Evolutionary conservation across 2,329 filamentous ascomycete species (phyloP).

Genomic region (Claviceps cyperi): DNA sequence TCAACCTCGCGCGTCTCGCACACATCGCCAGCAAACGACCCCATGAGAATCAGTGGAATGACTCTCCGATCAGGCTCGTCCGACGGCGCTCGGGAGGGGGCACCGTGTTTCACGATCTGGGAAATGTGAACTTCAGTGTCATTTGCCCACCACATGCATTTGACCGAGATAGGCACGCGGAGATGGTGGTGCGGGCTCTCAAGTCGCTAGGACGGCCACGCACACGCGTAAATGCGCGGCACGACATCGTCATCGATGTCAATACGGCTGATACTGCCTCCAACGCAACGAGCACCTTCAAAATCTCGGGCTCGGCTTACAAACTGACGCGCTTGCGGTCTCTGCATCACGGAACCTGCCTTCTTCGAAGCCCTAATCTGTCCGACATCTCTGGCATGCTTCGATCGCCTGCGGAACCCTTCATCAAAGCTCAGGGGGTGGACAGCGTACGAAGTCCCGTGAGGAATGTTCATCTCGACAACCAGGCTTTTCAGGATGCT

Average conservation of each 20-base stretch:
- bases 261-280: constrained; percentile 7
- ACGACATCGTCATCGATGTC: constrained; percentile 73
- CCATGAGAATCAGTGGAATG: constrained; percentile 13
- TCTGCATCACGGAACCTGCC: constrained; percentile 84
- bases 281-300: constrained; percentile 33
- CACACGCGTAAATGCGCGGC: constrained; percentile 70
- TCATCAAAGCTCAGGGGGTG: constrained; percentile 70
- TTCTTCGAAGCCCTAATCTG: constrained; percentile 66
- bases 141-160: constrained; percentile 67
- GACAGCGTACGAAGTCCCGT: constrained; percentile 82
- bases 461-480: constrained; percentile 54
- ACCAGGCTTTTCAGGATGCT: constrained; percentile 32
- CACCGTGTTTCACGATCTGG: constrained; percentile 82
- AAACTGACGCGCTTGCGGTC: constrained; percentile 72
- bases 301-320: constrained; percentile 89
- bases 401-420: constrained; percentile 61
- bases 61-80: constrained; percentile 43
- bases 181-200: constrained; percentile 85
- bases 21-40: constrained; percentile 10
- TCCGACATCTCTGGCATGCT: constrained; percentile 53
- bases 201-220: constrained; percentile 40
- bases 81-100: constrained; percentile 79
- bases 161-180: constrained; percentile 72
- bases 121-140: constrained; percentile 91
- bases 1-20: constrained; percentile 52